Evolutionary conservation across 306 rosid species (phyloP).

Genomic region (Nissolia schottii): DNA sequence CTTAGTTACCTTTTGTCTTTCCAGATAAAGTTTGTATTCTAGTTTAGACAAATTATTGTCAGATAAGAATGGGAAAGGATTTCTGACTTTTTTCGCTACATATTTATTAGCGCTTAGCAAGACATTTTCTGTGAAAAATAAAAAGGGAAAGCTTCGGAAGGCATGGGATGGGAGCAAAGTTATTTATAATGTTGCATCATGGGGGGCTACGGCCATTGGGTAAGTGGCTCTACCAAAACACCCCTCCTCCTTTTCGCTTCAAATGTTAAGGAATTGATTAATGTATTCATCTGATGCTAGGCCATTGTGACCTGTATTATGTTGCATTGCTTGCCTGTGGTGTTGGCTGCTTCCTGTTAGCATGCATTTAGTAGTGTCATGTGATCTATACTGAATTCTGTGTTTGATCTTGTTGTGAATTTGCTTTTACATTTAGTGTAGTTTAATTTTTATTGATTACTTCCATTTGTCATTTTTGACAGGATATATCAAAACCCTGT

Average conservation of each 20-base stretch:
- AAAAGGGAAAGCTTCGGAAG: constrained; percentile 88
- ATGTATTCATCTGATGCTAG: constrained; percentile 2
- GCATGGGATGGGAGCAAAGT: constrained; percentile 99
- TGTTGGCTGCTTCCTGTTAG: background rate
- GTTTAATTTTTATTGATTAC: background rate
- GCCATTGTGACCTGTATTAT: background rate
- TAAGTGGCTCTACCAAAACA: constrained; percentile 26
- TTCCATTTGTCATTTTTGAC: constrained; percentile 13
- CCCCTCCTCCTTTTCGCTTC: background rate
- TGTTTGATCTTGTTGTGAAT: background rate
- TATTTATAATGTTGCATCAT: constrained; percentile 90
- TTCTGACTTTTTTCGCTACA: constrained; percentile 26
- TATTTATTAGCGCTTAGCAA: constrained; percentile 76
- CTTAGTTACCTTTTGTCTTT: background rate
- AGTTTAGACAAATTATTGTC: background rate
- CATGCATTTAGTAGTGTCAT: background rate
- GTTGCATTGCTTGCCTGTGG: background rate
- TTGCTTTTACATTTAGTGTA: background rate
- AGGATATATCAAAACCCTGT: constrained; percentile 98
- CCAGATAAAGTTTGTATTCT: background rate
- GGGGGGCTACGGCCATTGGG: constrained; percentile 99
- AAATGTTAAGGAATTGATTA: background rate
- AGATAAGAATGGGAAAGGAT: background rate
- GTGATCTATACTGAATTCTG: background rate
- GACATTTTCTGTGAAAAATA: constrained; percentile 86